Evolutionary conservation across 257 asterid species (phyloP).

Genomic region (Forsythia viridissima): DNA sequence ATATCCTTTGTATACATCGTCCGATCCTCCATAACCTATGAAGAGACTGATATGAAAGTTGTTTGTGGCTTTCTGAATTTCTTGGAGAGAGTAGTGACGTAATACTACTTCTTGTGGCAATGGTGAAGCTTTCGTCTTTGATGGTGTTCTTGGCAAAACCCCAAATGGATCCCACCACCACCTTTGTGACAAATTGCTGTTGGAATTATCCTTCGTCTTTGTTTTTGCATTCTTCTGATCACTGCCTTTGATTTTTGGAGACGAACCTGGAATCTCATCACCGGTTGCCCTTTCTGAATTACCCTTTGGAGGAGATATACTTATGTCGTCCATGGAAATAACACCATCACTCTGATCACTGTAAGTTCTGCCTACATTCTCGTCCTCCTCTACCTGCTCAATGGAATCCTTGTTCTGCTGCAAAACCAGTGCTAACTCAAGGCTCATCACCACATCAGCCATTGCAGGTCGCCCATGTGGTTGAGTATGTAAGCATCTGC

Average conservation of each 20-base stretch:
- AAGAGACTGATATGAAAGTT: constrained; percentile 47
- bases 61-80: constrained; percentile 59
- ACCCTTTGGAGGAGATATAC: constrained; percentile 27
- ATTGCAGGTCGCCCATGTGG: constrained; percentile 63
- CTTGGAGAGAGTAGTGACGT: constrained; percentile 41
- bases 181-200: constrained; percentile 19
- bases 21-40: constrained; percentile 56
- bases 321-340: constrained; percentile 45
- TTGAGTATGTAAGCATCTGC: constrained; percentile 57
- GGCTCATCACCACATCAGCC: constrained; percentile 63
- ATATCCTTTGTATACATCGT: constrained; percentile 46
- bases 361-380: constrained; percentile 28
- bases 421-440: constrained; percentile 51
- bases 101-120: constrained; percentile 31
- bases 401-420: constrained; percentile 42
- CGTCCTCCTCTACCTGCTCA: constrained; percentile 43
- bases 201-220: constrained; percentile 37
- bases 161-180: constrained; percentile 65
- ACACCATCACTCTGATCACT: constrained; percentile 55
- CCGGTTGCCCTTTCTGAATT: constrained; percentile 34
- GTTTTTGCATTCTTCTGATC: constrained; percentile 30
- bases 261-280: constrained; percentile 33
- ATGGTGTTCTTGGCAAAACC: constrained; percentile 44
- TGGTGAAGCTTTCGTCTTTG: constrained; percentile 41
- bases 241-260: constrained; percentile 29